Conservation (phyloP, 2,329 filamentous ascomycete genomes). For the Fusarium sp. region DNA sequence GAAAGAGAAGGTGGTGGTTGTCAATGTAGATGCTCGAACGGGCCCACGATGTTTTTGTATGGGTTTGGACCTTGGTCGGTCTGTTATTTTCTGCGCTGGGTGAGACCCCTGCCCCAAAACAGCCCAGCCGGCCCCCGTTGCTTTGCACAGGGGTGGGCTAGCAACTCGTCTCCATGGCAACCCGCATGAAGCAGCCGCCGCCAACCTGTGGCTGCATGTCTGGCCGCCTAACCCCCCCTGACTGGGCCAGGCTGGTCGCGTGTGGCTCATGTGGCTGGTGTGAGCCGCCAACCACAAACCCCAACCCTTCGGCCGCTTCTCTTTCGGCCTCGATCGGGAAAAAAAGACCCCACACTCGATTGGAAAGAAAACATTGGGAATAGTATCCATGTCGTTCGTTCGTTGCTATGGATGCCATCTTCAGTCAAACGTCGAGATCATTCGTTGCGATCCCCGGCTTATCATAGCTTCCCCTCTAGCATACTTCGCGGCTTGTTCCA, state of each 20-base stretch:
- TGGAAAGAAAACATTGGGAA: not conserved
- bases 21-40: conserved; percentile 33
- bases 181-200: conserved; percentile 5
- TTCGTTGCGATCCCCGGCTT: not conserved
- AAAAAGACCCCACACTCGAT: not conserved
- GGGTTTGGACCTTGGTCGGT: conserved; percentile 17
- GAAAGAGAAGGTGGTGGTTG: conserved; percentile 41
- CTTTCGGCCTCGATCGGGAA: not conserved
- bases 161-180: conserved; percentile 39
- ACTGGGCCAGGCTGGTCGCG: not conserved
- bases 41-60: conserved; percentile 51
- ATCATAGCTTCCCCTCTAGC: not conserved
- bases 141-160: conserved; percentile 20
- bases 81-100: conserved; percentile 42
- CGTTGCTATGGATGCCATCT: not conserved
- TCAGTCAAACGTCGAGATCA: not conserved
- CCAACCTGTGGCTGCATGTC: conserved; percentile 15
- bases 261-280: conserved; percentile 36
- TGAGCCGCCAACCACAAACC: not conserved
- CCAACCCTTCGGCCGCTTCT: not conserved
- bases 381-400: not conserved
- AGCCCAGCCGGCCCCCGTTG: conserved; percentile 29
- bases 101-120: conserved; percentile 42
- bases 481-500: not conserved
- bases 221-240: conserved; percentile 5